A percentile compares a stretch with the other conserved stretches of the same genome.
Conservation (phyloP, 352 stramenopile genomes). For the Peronospora destructor region DNA sequence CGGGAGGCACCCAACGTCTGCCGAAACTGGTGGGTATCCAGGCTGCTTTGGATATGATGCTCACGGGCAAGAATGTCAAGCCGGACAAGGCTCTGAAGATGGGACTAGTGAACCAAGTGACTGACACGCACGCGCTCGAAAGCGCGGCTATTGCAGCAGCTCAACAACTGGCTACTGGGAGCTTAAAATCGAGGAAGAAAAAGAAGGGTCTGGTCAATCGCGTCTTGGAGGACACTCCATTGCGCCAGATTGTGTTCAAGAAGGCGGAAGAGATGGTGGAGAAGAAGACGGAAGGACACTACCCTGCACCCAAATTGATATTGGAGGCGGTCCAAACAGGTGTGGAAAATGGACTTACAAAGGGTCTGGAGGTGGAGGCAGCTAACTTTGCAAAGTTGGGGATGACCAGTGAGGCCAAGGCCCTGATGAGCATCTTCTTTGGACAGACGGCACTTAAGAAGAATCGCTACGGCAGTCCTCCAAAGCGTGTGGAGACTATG, state of each 20-base stretch:
- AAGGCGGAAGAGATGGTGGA: conserved; percentile 93
- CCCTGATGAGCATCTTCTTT: conserved; percentile 97
- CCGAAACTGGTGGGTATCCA: conserved; percentile 90
- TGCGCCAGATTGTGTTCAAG: conserved; percentile 91
- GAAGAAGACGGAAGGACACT: conserved; percentile 96
- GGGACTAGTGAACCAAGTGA: conserved; percentile 94
- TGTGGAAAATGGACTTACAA: conserved; percentile 68
- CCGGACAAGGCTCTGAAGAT: conserved; percentile 96
- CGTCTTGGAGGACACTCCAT: conserved; percentile 91
- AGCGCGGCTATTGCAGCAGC: conserved; percentile 86
- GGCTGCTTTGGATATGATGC: conserved; percentile 94
- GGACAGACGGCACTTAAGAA: conserved; percentile 97
- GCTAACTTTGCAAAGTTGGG: conserved; percentile 94
- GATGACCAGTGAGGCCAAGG: conserved; percentile 91
- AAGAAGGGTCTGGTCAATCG: conserved; percentile 77
- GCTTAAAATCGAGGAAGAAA: conserved; percentile 90
- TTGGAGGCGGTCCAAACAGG: conserved; percentile 87
- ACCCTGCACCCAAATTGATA: conserved; percentile 93
- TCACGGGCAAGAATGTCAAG: conserved; percentile 94
- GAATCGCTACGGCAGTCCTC: conserved; percentile 89
- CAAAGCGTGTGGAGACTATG: conserved; percentile 87
- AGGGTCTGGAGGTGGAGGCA: conserved; percentile 89
- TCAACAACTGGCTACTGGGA: conserved; percentile 85
- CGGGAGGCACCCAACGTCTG: conserved; percentile 96
- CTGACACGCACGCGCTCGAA: conserved; percentile 88